Evolutionary conservation across 768 basidiomycete genomes (phyloP).

Genomic region (Termitomyces sp.): DNA sequence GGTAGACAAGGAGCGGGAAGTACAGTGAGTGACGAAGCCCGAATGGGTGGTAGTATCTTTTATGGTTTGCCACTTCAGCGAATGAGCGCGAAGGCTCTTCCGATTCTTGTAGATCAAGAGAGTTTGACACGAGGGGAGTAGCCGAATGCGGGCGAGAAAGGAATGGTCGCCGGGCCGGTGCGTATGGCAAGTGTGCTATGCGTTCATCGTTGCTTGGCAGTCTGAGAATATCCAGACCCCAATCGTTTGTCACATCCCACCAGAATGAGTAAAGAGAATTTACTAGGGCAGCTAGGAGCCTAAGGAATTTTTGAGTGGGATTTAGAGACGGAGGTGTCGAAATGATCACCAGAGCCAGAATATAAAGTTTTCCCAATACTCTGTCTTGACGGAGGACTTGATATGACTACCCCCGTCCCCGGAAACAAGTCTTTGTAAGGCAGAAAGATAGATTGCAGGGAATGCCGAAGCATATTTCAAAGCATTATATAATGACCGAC

Average conservation of each 20-base stretch:
- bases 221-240: conserved; percentile 83
- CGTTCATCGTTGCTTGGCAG: conserved; percentile 26
- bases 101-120: conserved; percentile 8
- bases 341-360: conserved; percentile 78
- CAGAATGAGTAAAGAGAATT: conserved; percentile 97
- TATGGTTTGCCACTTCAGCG: conserved; percentile 14
- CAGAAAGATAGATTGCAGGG: conserved; percentile 93
- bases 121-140: conserved; percentile 23
- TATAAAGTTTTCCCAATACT: conserved; percentile 75
- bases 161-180: conserved; percentile 42
- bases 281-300: conserved; percentile 79
- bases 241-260: conserved; percentile 99
- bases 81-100: conserved; percentile 3
- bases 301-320: conserved; percentile 26
- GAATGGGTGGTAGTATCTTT: conserved; percentile 45
- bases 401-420: conserved; percentile 51
- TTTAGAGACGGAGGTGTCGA: background rate
- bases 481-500: conserved; percentile 83
- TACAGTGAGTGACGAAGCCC: conserved; percentile 76
- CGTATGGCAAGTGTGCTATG: conserved; percentile 30
- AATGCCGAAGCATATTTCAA: conserved; percentile 96
- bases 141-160: conserved; percentile 46
- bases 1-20: conserved; percentile 82
- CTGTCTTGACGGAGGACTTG: conserved; percentile 42
- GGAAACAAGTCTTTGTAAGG: conserved; percentile 75